Conservation (phyloP, 495 filamentous ascomycete genomes). For the Annulohypoxylon moriforme region DNA sequence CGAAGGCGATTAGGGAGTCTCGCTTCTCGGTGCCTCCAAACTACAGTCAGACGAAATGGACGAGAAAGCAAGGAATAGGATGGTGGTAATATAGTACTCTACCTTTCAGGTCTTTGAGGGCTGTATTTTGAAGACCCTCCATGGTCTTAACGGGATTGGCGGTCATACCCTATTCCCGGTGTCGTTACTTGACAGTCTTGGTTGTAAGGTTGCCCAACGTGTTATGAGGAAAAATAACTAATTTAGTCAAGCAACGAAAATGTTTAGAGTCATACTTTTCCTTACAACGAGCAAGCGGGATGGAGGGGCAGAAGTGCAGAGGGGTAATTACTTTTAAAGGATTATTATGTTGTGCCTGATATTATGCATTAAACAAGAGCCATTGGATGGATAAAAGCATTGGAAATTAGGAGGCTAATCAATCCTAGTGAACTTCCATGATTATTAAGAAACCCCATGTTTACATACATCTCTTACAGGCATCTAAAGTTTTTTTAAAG, state of each 20-base stretch:
- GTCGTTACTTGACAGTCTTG: not conserved
- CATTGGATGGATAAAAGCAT: too few relatives aligned
- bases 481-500: too few relatives aligned
- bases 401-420: too few relatives aligned
- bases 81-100: not conserved
- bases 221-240: conserved; percentile 1
- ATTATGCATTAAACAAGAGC: conserved; percentile 10
- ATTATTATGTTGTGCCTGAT: not conserved
- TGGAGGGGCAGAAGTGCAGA: conserved; percentile 20
- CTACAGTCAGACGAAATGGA: conserved; percentile 2
- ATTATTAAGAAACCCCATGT: too few relatives aligned
- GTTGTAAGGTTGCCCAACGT: not conserved
- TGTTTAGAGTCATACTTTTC: conserved; percentile 25
- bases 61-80: conserved; percentile 11
- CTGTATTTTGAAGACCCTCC: conserved; percentile 31
- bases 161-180: conserved; percentile 5
- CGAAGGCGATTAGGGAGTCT: conserved; percentile 84
- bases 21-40: conserved; percentile 79
- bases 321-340: conserved; percentile 9
- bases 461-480: too few relatives aligned
- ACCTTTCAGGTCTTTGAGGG: conserved; percentile 44
- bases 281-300: not conserved
- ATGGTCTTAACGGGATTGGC: conserved; percentile 22
- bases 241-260: not conserved
- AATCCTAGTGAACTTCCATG: too few relatives aligned